A percentile compares a stretch with the other conserved stretches of the same genome.
phyloP scores from a whole-genome alignment of 345 rosid species.

The Excoecaria agallocha region DNA sequence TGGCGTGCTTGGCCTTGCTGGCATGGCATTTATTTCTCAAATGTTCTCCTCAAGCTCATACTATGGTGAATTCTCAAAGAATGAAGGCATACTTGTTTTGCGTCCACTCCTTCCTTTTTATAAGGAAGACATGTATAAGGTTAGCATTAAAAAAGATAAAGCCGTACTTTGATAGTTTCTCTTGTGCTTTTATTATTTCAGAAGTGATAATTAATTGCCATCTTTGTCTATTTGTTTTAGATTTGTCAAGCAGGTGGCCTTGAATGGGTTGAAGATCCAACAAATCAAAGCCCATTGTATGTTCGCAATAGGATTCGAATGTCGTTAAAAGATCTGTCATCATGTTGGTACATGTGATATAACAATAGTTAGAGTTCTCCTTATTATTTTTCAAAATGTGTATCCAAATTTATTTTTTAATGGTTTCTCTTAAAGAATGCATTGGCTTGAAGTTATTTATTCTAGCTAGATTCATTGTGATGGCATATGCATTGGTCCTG shows the following conservation, averaged over 20 bases:
- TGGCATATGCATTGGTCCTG: not conserved
- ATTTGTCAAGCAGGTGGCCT: slow-evolving; percentile 43
- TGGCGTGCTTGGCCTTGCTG: slow-evolving; percentile 93
- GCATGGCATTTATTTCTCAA: slow-evolving; percentile 80
- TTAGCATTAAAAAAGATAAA: slow-evolving; percentile 18
- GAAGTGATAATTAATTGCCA: not conserved
- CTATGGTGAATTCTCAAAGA: slow-evolving; percentile 31
- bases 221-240: not conserved
- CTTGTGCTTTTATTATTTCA: not conserved
- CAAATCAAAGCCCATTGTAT: slow-evolving; percentile 65
- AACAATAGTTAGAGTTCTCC: not conserved
- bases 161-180: not conserved
- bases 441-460: slow-evolving; percentile 6
- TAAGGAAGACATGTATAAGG: slow-evolving; percentile 85
- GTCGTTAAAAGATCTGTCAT: slow-evolving; percentile 53
- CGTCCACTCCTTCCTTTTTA: slow-evolving; percentile 72
- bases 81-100: slow-evolving; percentile 58
- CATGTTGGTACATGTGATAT: slow-evolving; percentile 39
- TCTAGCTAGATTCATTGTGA: not conserved
- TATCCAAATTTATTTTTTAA: not conserved
- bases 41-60: slow-evolving; percentile 40
- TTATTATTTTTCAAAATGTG: not conserved
- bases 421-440: not conserved
- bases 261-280: slow-evolving; percentile 90
- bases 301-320: slow-evolving; percentile 83